Evolutionary conservation across 257 asterid genomes (phyloP).

Genomic region (Scutellaria galericulata): DNA sequence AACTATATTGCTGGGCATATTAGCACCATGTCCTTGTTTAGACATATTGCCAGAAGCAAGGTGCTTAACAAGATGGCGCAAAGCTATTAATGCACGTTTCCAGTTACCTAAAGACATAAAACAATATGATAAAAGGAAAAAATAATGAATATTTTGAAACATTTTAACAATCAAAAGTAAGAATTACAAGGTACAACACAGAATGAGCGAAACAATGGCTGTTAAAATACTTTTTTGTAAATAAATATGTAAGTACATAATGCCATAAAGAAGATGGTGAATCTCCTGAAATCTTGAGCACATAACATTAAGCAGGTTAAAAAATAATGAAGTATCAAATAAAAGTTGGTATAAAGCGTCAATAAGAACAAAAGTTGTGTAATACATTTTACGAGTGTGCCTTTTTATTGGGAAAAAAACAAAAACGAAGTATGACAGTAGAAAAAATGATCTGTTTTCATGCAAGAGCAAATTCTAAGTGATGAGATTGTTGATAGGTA

Average conservation of each 20-base stretch:
- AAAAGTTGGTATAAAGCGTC: background rate
- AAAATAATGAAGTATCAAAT: background rate
- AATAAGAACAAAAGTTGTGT: background rate
- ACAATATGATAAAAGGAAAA: slow-evolving; percentile 16
- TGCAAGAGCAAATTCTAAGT: background rate
- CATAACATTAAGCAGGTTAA: background rate
- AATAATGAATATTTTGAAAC: slow-evolving; percentile 11
- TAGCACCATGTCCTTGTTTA: slow-evolving; percentile 41
- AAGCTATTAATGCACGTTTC: slow-evolving; percentile 80
- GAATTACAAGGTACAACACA: slow-evolving; percentile 3
- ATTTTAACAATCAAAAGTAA: slow-evolving; percentile 1
- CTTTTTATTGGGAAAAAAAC: no score
- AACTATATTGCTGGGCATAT: slow-evolving; percentile 43
- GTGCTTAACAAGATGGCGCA: slow-evolving; percentile 71
- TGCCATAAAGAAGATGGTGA: slow-evolving; percentile 20
- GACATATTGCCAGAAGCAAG: slow-evolving; percentile 48
- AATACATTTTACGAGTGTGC: background rate
- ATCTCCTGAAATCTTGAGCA: background rate
- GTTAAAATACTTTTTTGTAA: background rate
- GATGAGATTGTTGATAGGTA: no score
- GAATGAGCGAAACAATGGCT: slow-evolving; percentile 2
- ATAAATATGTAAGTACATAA: background rate
- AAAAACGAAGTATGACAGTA: background rate
- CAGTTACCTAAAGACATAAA: slow-evolving; percentile 70
- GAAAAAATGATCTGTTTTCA: background rate